phyloP scores from a whole-genome alignment of 257 asterid genomes.

The Petunia secreta region DNA sequence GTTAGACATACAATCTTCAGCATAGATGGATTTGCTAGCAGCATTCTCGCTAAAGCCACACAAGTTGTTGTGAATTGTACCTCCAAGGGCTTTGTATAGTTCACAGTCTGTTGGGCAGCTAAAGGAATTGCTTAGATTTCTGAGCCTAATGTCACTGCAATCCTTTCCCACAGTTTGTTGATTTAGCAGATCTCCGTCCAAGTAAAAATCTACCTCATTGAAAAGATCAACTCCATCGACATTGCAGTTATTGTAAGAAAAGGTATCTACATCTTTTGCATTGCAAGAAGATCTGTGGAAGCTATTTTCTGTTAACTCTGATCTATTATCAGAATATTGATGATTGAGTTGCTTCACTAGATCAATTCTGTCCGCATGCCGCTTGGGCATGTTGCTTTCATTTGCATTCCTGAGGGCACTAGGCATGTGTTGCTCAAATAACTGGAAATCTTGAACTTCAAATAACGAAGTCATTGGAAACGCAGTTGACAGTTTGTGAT shows the following conservation, averaged over 20 bases:
- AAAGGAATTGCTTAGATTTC: conserved; percentile 36
- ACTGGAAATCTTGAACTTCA: conserved; percentile 48
- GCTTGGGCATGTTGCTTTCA: conserved; percentile 40
- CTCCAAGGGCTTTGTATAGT: conserved; percentile 51
- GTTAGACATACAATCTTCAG: conserved; percentile 30
- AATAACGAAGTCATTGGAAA: conserved; percentile 42
- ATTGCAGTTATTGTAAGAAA: conserved; percentile 39
- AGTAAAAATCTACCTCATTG: conserved; percentile 39
- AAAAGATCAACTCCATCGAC: conserved; percentile 32
- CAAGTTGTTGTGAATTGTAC: conserved; percentile 29
- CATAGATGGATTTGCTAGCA: conserved; percentile 33
- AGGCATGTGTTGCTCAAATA: conserved; percentile 24
- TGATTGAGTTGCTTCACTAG: conserved; percentile 38
- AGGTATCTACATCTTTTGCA: conserved; percentile 41
- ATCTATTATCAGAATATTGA: conserved; percentile 40
- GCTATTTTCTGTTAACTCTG: conserved; percentile 35
- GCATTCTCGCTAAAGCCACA: conserved; percentile 37
- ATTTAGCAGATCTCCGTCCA: conserved; percentile 37
- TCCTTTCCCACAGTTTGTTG: conserved; percentile 27
- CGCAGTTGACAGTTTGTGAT: conserved; percentile 32
- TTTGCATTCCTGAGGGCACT: conserved; percentile 34
- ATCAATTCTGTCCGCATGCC: conserved; percentile 37
- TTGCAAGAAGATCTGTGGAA: conserved; percentile 34
- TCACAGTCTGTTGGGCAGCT: conserved; percentile 53
- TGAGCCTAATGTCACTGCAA: conserved; percentile 36